These are phyloP conservation scores for Pouteria glomerata DNA, from an alignment of 148 eudicot genomes.

Conservation along the genomic window DNA sequence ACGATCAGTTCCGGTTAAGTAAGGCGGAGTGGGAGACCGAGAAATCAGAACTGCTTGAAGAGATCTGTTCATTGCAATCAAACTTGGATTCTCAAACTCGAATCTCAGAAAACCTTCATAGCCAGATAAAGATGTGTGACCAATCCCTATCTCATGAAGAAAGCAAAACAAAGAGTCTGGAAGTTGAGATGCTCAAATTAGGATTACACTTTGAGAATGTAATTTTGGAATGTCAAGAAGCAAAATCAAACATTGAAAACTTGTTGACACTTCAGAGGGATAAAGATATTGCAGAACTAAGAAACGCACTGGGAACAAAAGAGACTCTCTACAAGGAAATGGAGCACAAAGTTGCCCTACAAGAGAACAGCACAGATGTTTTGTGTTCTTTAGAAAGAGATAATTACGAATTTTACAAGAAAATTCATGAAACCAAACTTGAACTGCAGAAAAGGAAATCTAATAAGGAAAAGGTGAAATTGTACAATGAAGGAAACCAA, in stretches of 20 bases:
- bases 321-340: constrained; percentile 47
- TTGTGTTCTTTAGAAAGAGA: constrained; percentile 34
- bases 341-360: constrained; percentile 40
- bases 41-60: constrained; percentile 46
- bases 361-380: constrained; percentile 9
- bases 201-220: constrained; percentile 51
- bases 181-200: constrained; percentile 52
- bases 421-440: constrained; percentile 30
- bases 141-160: constrained; percentile 71
- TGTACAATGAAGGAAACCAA: constrained; percentile 36
- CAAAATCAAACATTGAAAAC: constrained; percentile 44
- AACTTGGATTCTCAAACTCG: constrained; percentile 57
- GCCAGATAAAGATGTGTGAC: constrained; percentile 52
- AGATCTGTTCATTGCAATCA: constrained; percentile 44
- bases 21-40: constrained; percentile 56
- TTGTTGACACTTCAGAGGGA: constrained; percentile 51
- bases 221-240: constrained; percentile 44
- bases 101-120: constrained; percentile 47
- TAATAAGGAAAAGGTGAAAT: constrained; percentile 34
- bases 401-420: constrained; percentile 30
- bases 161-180: constrained; percentile 60
- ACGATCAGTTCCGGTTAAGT: constrained; percentile 42
- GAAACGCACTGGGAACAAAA: constrained; percentile 46
- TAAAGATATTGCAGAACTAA: constrained; percentile 50
- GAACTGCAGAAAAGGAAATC: constrained; percentile 45